Percentiles rank a stretch among this genome's conserved stretches.
Evolutionary conservation across 495 filamentous ascomycete species (phyloP).

Genomic region (Extremus antarcticus): DNA sequence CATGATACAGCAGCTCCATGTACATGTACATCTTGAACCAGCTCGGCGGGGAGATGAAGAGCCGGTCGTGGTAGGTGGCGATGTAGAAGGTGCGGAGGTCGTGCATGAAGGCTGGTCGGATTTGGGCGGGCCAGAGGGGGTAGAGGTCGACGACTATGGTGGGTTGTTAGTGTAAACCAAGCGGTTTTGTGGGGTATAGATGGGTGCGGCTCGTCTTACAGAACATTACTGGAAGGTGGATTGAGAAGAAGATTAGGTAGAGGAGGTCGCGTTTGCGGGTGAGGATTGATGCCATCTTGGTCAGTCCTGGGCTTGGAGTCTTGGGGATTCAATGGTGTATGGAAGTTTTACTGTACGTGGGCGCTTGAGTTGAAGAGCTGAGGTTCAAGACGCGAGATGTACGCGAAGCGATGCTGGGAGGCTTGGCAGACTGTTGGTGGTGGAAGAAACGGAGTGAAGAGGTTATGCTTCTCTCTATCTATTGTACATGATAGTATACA

Average conservation of each 20-base stretch:
- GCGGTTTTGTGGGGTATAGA: background rate
- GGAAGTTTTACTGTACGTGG: background rate
- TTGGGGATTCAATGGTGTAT: background rate
- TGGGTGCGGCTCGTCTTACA: constrained; percentile 34
- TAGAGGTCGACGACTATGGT: constrained; percentile 25
- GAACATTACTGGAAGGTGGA: constrained; percentile 57
- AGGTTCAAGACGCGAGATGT: background rate
- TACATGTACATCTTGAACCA: constrained; percentile 64
- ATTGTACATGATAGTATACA: background rate
- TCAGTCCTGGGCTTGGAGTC: too few relatives aligned
- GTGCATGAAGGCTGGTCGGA: constrained; percentile 41
- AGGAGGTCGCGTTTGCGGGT: constrained; percentile 43
- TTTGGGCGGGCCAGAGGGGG: constrained; percentile 48
- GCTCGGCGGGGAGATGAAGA: constrained; percentile 53
- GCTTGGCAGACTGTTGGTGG: background rate
- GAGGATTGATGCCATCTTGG: constrained; percentile 25
- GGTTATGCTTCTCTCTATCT: background rate
- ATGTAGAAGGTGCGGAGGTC: constrained; percentile 53
- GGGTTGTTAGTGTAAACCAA: background rate
- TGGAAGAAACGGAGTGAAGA: background rate
- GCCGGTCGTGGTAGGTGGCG: constrained; percentile 60
- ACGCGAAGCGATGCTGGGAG: background rate
- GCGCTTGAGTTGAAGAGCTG: background rate
- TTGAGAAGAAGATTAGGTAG: constrained; percentile 60
- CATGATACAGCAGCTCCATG: constrained; percentile 58